These are phyloP conservation scores for Strobilomyces dryophilus DNA, from an alignment of 768 basidiomycete genomes.

Conservation along the genomic window DNA sequence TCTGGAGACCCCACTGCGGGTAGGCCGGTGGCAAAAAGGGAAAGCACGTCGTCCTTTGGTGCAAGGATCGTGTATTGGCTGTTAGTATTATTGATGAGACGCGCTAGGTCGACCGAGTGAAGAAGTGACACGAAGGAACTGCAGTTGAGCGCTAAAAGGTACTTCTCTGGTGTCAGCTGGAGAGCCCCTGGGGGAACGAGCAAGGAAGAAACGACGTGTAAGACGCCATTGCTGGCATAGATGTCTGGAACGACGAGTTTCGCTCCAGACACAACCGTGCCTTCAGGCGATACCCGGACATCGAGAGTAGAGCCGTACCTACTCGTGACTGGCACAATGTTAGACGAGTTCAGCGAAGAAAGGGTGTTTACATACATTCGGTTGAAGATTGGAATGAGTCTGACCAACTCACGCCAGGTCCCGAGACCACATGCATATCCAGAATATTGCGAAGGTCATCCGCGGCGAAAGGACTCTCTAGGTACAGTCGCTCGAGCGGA, in stretches of 20 bases:
- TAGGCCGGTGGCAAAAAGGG: slow-evolving; percentile 47
- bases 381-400: slow-evolving; percentile 51
- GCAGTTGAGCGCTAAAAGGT: slow-evolving; percentile 88
- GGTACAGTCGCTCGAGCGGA: slow-evolving; percentile 75
- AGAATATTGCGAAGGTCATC: slow-evolving; percentile 78
- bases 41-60: slow-evolving; percentile 80
- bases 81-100: slow-evolving; percentile 66
- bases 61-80: slow-evolving; percentile 85
- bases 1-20: slow-evolving; percentile 66
- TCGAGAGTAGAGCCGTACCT: slow-evolving; percentile 64
- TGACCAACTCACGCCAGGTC: slow-evolving; percentile 59
- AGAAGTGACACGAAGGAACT: slow-evolving; percentile 85
- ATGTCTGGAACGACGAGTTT: slow-evolving; percentile 73
- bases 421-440: slow-evolving; percentile 68
- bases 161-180: slow-evolving; percentile 89
- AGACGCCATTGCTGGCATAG: slow-evolving; percentile 91
- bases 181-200: slow-evolving; percentile 75
- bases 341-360: slow-evolving; percentile 5
- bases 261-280: slow-evolving; percentile 54
- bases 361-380: slow-evolving; percentile 44
- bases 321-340: slow-evolving; percentile 55
- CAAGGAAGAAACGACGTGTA: slow-evolving; percentile 84
- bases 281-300: slow-evolving; percentile 50
- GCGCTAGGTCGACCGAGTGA: slow-evolving; percentile 72
- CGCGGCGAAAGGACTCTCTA: slow-evolving; percentile 83